Evolutionary conservation across 2,329 filamentous ascomycete genomes (phyloP).

Genomic region (Alternaria brassicicola): DNA sequence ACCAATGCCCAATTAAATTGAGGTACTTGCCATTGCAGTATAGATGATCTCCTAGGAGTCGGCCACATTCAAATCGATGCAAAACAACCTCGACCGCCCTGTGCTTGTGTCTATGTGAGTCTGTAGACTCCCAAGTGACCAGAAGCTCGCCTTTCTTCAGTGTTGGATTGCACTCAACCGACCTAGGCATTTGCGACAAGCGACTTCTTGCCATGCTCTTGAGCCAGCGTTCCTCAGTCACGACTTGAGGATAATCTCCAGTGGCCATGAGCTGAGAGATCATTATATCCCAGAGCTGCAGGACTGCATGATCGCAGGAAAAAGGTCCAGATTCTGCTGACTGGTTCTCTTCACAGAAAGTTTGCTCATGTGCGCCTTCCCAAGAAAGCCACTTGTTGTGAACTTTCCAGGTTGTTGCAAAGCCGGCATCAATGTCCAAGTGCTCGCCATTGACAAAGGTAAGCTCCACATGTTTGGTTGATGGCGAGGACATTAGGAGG

Average conservation of each 20-base stretch:
- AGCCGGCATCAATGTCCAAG: neutral
- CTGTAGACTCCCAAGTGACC: neutral
- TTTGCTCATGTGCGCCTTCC: neutral
- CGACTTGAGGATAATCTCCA: neutral
- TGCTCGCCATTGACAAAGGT: neutral
- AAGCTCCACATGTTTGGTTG: neutral
- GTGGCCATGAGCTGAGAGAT: neutral
- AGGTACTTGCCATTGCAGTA: neutral
- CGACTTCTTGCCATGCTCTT: constrained; percentile 4
- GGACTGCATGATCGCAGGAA: neutral
- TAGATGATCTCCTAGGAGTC: neutral
- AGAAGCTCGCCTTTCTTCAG: neutral
- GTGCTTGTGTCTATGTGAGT: neutral
- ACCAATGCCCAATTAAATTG: neutral
- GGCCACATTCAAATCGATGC: neutral
- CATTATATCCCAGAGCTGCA: neutral
- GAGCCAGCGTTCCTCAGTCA: neutral
- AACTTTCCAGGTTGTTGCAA: neutral
- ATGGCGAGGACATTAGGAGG: neutral
- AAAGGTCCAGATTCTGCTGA: neutral
- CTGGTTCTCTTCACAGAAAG: neutral
- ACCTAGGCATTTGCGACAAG: constrained; percentile 7
- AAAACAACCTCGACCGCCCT: neutral
- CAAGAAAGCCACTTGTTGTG: neutral
- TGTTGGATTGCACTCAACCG: neutral